Evolutionary conservation across 2,329 filamentous ascomycete genomes (phyloP), one percentile per base, ranked within the genome.

Genomic region (Xylaria sp.): DNA sequence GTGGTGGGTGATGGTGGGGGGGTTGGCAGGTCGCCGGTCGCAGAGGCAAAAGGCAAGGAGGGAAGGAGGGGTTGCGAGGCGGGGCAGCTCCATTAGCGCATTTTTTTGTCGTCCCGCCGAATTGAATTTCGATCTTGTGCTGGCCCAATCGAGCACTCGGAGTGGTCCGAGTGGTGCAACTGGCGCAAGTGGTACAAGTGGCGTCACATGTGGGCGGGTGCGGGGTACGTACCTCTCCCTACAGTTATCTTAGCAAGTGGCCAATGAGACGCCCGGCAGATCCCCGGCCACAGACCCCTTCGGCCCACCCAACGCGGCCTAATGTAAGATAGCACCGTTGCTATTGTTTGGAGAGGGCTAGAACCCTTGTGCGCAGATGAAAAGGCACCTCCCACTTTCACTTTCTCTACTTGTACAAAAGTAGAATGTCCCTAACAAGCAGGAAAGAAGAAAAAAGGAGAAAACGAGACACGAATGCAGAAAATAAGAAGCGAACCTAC

Each of bases 61-160:
- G 34, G 43, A 61, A 66, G 67, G 70, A 70, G 70, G 70, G 70
- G 70, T 68, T 62, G 63, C 41, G 48, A 62, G 70, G 70, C 67
- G 70, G 70, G 70, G 70, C 70, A 66, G 56, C 50, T 64, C 30
- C 50, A 46, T 36, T 65, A 60, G 61, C 53, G 63, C 60, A 55
- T 32, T 59, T 60, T 61, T 64, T 53, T n/a, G 34, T 18, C 61
- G 30, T 55, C 28, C 53, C 55, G 55, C 60, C 68, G 48, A 70
- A 68, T 70, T 63, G 65, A 63, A 70, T 60, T 63, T 70, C 65
- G 32, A 67, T 53, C 36, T 61, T 66, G 68, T 69, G 66, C 63
- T 48, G 57, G 30, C 50, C 63, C 63, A 53, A 61, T 55, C 48
- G 48, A 41, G 18, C 25, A 36, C 20, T 9, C 50, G 30, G 50